Conservation (phyloP, 208 protist genomes). For the Trypanosoma vivax region DNA sequence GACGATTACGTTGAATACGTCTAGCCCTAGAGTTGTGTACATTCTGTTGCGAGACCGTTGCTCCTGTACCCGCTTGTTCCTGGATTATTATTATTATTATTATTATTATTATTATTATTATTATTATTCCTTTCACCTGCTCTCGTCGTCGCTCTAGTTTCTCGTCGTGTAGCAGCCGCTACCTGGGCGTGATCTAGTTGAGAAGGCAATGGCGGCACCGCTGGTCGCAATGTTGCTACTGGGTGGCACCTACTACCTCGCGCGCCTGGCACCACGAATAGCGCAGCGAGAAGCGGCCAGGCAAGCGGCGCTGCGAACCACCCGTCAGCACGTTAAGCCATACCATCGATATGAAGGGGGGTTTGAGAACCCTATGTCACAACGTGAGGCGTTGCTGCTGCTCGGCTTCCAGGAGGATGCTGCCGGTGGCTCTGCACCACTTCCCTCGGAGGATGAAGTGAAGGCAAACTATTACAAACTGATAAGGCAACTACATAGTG, state of each 20-base stretch:
- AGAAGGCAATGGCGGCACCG: constrained; percentile 21
- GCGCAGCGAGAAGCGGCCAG: constrained; percentile 30
- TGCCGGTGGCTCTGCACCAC: constrained; percentile 15
- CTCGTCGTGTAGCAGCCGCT: too few species aligned
- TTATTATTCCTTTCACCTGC: background rate
- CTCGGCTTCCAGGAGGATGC: constrained; percentile 46
- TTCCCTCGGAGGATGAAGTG: constrained; percentile 46
- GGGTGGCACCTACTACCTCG: constrained; percentile 45
- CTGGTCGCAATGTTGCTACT: constrained; percentile 33
- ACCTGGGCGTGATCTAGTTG: too few species aligned
- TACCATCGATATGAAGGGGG: constrained; percentile 61
- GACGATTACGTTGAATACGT: too few species aligned
- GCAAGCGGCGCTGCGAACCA: background rate
- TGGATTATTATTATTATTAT: too few species aligned
- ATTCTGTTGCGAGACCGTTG: too few species aligned
- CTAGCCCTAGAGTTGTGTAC: too few species aligned
- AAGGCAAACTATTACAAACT: constrained; percentile 55
- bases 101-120: background rate
- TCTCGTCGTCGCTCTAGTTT: background rate
- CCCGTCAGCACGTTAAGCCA: constrained; percentile 9
- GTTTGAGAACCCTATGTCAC: constrained; percentile 57
- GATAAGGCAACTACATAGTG: constrained; percentile 76
- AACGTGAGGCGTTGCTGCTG: constrained; percentile 57
- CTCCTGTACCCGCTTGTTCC: too few species aligned
- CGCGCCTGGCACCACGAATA: constrained; percentile 46